Base-by-base conservation (phyloP, 2,329 filamentous ascomycete genomes). In the Cytospora piceicola region DNA sequence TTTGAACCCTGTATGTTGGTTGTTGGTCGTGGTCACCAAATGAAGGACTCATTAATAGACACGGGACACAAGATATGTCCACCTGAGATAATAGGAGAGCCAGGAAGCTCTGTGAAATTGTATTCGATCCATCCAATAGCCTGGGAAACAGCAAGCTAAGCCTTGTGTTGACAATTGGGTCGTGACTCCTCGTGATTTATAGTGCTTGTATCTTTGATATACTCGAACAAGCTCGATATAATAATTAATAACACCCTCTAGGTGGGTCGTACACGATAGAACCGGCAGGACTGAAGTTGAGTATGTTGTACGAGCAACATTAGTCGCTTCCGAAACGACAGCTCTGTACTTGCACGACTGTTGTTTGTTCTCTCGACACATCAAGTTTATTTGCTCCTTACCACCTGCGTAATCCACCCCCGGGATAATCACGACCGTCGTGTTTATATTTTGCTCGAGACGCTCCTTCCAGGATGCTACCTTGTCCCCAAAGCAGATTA, bases 31-130 rank as follows among this genome's bases (percentile, higher is more conserved):
- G 46, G 46, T 49, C 46, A 24, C 46, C 46, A 49, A 49, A 49
- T 49, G 46, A 49, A 49, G 20, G 46, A 49, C 46, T 49, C 46
- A 14, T 49, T 49, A 49, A 49, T 49, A 49, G 46, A 49, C 11
- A 49, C 46, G 22, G 46, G 46, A 24, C 46, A 22, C 15, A 24
- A 12, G 24, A 49, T 1, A 49, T 49, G 46, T 24, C 46, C 46
- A 49, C 9, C 22, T 49, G 46, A 49, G n/a, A 20, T 22, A 49
- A 22, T 49, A 49, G 20, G 22, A 49, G 46, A 49, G 42, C 17
- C 46, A 49, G 46, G 46, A 49, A 49, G 46, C 46, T 49, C 46
- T 49, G 46, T 49, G 46, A 49, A 22, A 49, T 49, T 22, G 46
- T 49, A 49, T 22, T 49, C n/a, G 39, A 42, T 42, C 11, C 9